Evolutionary conservation across 2,329 filamentous ascomycete genomes (phyloP), one percentile per base, ranked within the genome.

Genomic region (Sodiomyces alkalinus): DNA sequence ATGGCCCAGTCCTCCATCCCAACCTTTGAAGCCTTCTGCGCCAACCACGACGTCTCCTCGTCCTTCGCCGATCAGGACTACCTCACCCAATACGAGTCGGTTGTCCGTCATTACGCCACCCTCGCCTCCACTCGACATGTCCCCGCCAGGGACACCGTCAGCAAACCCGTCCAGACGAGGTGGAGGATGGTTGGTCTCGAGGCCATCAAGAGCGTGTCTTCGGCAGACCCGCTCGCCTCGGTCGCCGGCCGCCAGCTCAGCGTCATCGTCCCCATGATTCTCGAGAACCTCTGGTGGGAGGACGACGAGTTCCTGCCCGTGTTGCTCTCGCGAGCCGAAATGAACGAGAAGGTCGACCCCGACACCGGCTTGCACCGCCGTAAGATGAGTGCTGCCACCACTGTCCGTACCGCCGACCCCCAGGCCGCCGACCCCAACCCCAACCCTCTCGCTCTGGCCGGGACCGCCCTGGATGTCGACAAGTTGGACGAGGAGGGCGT

Each of bases 1-100:
- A 81, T 96, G 74, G 76, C 92, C 36, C 86, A 96, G 55, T 83
- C 86, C 19, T 90, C 83, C 3, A 67, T 92, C 37, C 70, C 76
- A 3, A 83, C 82, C 4, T 94, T 93, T 48, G 75, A 86, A 43
- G 76, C 77, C 15, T 90, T 94, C 46, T 96, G 87, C 58, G 69
- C 74, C 34, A 70, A 92, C 55, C 83, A 93, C 51, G 86, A 96
- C 45, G 75, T 77, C 33, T 80, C 83, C 19, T 78, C 77, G 7
- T 70, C 96, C 30, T 75, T 85, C 17, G 85, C 81, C 34, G 86
- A 96, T 47, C 79, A 85, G 47, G 71, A 74, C 35, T 92, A 92
- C 48, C 67, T 86, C 19, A 67, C 60, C 28, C 77, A 87, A 39
- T 96, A 92, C 49, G 77, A 87, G 45, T 71, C 79, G 26, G 72